Percentiles rank a stretch among this genome's conserved stretches.
These are phyloP conservation scores for Auricularia heimuer DNA, from an alignment of 768 basidiomycete genomes.

Conservation along the genomic window DNA sequence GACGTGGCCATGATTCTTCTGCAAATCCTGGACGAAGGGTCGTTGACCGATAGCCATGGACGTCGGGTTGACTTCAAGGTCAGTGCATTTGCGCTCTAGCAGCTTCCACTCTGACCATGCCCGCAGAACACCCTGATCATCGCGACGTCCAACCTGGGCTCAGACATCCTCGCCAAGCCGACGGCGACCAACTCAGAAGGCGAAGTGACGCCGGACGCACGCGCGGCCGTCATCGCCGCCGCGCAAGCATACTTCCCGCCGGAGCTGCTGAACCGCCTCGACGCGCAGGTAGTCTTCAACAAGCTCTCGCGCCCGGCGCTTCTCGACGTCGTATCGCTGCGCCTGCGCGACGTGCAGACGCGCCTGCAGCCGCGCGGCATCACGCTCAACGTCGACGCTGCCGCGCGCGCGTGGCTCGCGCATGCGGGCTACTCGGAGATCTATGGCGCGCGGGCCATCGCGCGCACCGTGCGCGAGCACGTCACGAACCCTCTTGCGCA, in stretches of 20 bases:
- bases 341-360: constrained; percentile 62
- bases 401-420: constrained; percentile 60
- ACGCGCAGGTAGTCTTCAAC: constrained; percentile 84
- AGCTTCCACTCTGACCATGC: neutral
- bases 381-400: constrained; percentile 54
- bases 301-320: constrained; percentile 70
- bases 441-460: constrained; percentile 84
- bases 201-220: constrained; percentile 50
- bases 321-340: constrained; percentile 66
- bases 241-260: constrained; percentile 80
- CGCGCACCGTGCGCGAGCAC: constrained; percentile 72
- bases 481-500: constrained; percentile 77
- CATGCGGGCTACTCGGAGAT: constrained; percentile 70
- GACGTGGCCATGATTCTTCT: constrained; percentile 86
- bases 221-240: constrained; percentile 57
- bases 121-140: constrained; percentile 81
- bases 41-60: constrained; percentile 83
- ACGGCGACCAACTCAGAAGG: constrained; percentile 56
- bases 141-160: constrained; percentile 80
- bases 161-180: constrained; percentile 63
- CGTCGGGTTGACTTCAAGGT: constrained; percentile 88
- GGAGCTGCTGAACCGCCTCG: constrained; percentile 81
- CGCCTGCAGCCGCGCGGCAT: constrained; percentile 59
- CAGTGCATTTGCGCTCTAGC: too few relatives aligned
- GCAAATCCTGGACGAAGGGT: constrained; percentile 87